Base-by-base conservation (phyloP, 495 filamentous ascomycete species). In the Terfezia claveryi region DNA sequence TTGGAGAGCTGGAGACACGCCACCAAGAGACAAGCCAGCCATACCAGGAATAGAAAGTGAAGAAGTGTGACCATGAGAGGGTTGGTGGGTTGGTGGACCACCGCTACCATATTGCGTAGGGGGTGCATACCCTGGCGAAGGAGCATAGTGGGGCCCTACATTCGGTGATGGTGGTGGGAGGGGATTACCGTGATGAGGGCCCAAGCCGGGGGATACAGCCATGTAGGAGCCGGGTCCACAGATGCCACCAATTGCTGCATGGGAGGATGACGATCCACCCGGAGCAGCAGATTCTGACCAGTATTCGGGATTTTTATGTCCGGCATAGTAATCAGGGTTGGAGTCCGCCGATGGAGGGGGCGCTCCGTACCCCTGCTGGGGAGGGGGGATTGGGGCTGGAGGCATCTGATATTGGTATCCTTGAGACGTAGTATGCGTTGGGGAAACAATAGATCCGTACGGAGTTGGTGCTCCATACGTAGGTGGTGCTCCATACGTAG, bases 1-100 rank as follows among this genome's bases (percentile, higher is more conserved):
- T 68, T 95, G 91, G 11, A 94, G 75, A 16, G 95, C 72, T 0
- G 91, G 91, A 56, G 84, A 91, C 9, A 80, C 76, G 2, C 85
- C 84, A 14, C 59, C 53, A n/a, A 63, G 55, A 10, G 56, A 59
- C 27, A 63, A 54, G 16, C 37, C 49, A 8, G 61, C 55, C 37
- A 60, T 37, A 23, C 56, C 54, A 37, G 61, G 61, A 37, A 63
- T 54, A 17, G 54, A 46, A 8, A 63, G 44, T 27, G 50, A 51
- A 23, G 14, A 23, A 12, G 6, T 23, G 50, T 32, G n/a, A 2
- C 16, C 50, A 11, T 51, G 50, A 32, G 2, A 32, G 2, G 27
- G 27, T 32, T 32, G 27, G 27, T 32, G 27, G 27, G 27, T 20
- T 20, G 20, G 27, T 32, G 27, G 27, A 11, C 50, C 50, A 8